Evolutionary conservation across 1,284 basidiomycete genomes (phyloP).

Genomic region (Puccinia horiana): DNA sequence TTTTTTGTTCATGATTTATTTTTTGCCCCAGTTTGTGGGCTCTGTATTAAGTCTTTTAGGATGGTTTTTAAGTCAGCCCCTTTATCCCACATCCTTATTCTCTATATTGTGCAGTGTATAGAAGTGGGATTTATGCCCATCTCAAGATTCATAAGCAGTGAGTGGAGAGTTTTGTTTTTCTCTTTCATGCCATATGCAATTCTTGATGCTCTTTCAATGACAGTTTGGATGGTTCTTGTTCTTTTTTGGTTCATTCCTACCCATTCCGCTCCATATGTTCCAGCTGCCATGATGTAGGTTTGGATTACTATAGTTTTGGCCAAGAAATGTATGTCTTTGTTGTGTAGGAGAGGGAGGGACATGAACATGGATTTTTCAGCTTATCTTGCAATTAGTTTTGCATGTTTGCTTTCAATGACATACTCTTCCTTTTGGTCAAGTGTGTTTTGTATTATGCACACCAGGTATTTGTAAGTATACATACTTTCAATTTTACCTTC

Average conservation of each 20-base stretch:
- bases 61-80: neutral
- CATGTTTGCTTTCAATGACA: neutral
- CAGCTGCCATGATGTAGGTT: neutral
- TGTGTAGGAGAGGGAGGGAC: neutral
- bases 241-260: neutral
- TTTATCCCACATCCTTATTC: neutral
- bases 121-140: neutral
- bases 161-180: neutral
- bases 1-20: neutral
- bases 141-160: neutral
- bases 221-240: neutral
- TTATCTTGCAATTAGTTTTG: neutral
- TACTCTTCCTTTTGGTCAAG: neutral
- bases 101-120: neutral
- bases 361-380: neutral
- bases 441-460: neutral
- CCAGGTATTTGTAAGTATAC: constrained; percentile 10
- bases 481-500: neutral
- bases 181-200: constrained; percentile 14
- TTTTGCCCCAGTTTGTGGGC: neutral
- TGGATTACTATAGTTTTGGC: neutral
- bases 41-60: neutral
- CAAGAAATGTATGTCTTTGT: neutral
- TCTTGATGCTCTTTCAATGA: neutral
- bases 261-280: constrained; percentile 8